Base-by-base conservation (phyloP, 805 yeast species). In the Candida silvicultrix region DNA sequence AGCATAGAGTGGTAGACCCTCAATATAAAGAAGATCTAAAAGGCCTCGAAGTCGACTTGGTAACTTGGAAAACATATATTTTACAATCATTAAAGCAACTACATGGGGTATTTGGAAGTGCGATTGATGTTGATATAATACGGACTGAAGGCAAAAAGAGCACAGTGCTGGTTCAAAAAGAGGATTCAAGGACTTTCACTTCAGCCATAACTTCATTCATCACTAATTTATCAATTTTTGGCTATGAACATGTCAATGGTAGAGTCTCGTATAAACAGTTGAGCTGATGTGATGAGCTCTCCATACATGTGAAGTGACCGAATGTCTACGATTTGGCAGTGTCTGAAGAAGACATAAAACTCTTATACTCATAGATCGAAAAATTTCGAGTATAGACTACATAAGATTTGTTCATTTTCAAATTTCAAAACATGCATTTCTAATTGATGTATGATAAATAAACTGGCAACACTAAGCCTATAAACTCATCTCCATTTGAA, bases 401-500 rank as follows among this genome's bases (percentile, higher is more conserved):
- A n/a, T n/a, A n/a, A n/a, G n/a, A n/a, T n/a, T n/a, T n/a, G n/a
- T n/a, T n/a, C n/a, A n/a, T n/a, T n/a, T n/a, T n/a, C n/a, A n/a
- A n/a, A n/a, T n/a, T n/a, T n/a, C n/a, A n/a, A n/a, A 23, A 23
- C 25, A 23, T 23, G 25, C 25, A 23, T n/a, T n/a, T n/a, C n/a
- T n/a, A n/a, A n/a, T n/a, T n/a, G n/a, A n/a, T n/a, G n/a, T n/a
- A n/a, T n/a, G n/a, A n/a, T n/a, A n/a, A n/a, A n/a, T n/a, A n/a
- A n/a, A n/a, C n/a, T n/a, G n/a, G n/a, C n/a, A n/a, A n/a, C n/a
- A n/a, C n/a, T n/a, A n/a, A n/a, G n/a, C n/a, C n/a, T n/a, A n/a
- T 16, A 23, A 20, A 29, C 32, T 25, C 41, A 64, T 12, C 66
- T 72, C 83, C 83, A 78, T 59, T 77, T 70, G 57, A 78, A 78